phyloP scores from a whole-genome alignment of 768 basidiomycete species.

The Suillus decipiens region DNA sequence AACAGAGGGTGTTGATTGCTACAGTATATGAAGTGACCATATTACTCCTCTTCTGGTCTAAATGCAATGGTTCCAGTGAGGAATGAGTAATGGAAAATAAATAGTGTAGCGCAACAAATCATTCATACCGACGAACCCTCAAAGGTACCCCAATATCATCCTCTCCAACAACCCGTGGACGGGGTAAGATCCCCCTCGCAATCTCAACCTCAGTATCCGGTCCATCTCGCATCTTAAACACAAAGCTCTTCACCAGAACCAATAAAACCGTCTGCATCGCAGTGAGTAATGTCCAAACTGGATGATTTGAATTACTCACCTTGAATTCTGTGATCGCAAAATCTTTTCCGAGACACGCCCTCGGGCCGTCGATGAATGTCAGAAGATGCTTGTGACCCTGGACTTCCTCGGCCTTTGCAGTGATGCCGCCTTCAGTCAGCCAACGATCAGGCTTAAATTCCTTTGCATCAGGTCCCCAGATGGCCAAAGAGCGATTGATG shows the following conservation, averaged over 20 bases:
- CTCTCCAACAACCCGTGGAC: not conserved
- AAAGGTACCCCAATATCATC: not conserved
- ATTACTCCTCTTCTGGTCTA: too few relatives aligned
- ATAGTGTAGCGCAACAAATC: not conserved
- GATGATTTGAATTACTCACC: not conserved
- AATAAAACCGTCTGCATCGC: not conserved
- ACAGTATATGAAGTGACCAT: too few relatives aligned
- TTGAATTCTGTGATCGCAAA: not conserved
- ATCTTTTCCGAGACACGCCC: not conserved
- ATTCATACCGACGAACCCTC: not conserved
- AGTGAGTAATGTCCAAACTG: not conserved
- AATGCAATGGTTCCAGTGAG: too few relatives aligned
- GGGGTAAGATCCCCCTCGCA: not conserved
- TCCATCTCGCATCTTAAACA: not conserved
- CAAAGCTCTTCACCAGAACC: not conserved
- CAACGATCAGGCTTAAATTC: not conserved
- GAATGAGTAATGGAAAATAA: too few relatives aligned
- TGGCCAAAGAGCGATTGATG: not conserved
- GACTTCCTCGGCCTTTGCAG: not conserved
- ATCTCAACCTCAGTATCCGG: not conserved
- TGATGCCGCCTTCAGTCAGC: not conserved
- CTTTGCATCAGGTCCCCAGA: not conserved
- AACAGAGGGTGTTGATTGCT: too few relatives aligned
- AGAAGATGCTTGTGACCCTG: not conserved
- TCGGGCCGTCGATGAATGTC: not conserved